Evolutionary conservation across 1,139 yeast species (phyloP), one percentile per base, ranked within the genome.

Genomic region (Scheffersomyces cryptocercus): DNA sequence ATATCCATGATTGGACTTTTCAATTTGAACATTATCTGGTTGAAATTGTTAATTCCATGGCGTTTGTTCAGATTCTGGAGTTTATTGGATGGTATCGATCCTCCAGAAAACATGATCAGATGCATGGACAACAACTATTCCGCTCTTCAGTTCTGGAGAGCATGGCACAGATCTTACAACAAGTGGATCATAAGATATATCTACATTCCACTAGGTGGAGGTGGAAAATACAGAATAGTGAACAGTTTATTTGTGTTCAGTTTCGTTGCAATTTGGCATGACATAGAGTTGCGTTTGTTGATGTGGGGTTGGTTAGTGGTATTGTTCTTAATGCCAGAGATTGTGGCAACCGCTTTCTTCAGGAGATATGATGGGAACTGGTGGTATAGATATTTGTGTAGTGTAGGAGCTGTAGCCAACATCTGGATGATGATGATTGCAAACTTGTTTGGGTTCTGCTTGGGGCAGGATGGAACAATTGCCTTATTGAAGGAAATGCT

Each of bases 381-480:
- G 73, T 84, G 93, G 88, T 95, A 77, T 64, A 79, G 97, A 50
- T 87, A 87, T 58, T 57, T 85, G 14, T 88, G 97, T 66, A 96
- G 90, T 0, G 54, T 81, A 6, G 99, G 99, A 1, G 97, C 93
- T 2, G 95, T 90, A 16, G 58, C 77, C 12, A 95, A 93, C 62
- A 86, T 95, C 46, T 91, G 97, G 97, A 79, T 91, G 86, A 93
- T 95, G 99, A 91, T 95, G 93, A 78, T 89, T 53, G 98, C 98
- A 26, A 95, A 95, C 57, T 68, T 95, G 42, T 90, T 87, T 57
- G 99, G 99, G 0, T 95, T 93, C 65, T 93, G 97, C 56, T 75
- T 93, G 35, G 98, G 97, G 5, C 72, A 84, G 36, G 97, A 89
- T 51, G 99, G 99, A 1, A 84, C 91, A 30, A 53, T 75, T 35